Percentiles rank a stretch among this genome's conserved stretches.
Evolutionary conservation across 139 green algal species (phyloP).

Genomic region (Yamagishiella unicocca): DNA sequence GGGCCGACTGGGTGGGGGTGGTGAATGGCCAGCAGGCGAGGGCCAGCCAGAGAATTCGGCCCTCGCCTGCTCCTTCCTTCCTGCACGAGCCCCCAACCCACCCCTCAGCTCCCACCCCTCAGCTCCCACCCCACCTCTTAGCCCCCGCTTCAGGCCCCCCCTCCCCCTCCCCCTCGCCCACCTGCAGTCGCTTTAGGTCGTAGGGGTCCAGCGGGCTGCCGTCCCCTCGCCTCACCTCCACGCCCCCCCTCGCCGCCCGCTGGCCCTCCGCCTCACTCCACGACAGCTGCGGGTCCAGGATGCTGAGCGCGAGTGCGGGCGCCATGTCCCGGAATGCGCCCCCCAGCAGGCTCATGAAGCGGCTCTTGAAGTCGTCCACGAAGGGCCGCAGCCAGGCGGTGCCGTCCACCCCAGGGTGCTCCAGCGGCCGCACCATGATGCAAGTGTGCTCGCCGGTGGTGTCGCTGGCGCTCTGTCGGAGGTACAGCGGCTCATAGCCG

Average conservation of each 20-base stretch:
- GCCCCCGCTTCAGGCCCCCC: neutral
- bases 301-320: constrained; percentile 84
- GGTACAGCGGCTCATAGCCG: constrained; percentile 91
- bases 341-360: constrained; percentile 74
- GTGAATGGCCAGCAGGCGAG: neutral
- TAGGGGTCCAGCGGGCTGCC: constrained; percentile 78
- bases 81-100: neutral
- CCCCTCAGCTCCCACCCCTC: neutral
- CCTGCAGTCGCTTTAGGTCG: constrained; percentile 95
- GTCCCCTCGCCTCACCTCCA: constrained; percentile 68
- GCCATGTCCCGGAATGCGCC: constrained; percentile 76
- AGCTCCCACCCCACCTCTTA: neutral
- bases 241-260: constrained; percentile 36
- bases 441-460: constrained; percentile 94
- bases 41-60: neutral
- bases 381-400: constrained; percentile 85
- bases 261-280: constrained; percentile 80
- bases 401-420: constrained; percentile 74
- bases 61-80: neutral
- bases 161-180: constrained; percentile 37
- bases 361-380: constrained; percentile 83
- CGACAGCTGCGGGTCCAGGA: constrained; percentile 90
- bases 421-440: constrained; percentile 89
- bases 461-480: constrained; percentile 91
- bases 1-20: neutral